Percentiles rank a stretch among this genome's conserved stretches.
phyloP scores from a whole-genome alignment of 345 rosid genomes.

The Limnanthes douglasii region DNA sequence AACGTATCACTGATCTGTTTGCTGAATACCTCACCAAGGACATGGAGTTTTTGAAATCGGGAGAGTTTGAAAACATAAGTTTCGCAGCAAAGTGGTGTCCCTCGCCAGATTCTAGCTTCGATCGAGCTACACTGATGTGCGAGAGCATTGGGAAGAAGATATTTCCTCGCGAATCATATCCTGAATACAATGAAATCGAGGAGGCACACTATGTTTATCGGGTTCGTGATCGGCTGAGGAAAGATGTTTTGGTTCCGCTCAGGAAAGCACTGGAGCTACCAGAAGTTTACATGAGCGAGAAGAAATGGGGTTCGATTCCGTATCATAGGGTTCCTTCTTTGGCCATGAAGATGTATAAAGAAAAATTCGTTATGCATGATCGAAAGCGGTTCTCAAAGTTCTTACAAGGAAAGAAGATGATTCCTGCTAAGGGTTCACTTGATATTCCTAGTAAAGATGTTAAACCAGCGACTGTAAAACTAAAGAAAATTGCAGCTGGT shows the following conservation, averaged over 20 bases:
- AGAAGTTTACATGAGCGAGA: constrained; percentile 17
- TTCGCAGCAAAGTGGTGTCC: constrained; percentile 23
- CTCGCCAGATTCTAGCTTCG: constrained; percentile 15
- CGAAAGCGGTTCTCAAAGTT: constrained; percentile 8
- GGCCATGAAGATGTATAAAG: constrained; percentile 16
- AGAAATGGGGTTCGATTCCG: constrained; percentile 9
- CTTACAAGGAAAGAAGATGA: too few relatives aligned
- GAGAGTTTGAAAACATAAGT: constrained; percentile 6
- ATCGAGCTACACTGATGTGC: constrained; percentile 14
- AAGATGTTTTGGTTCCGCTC: constrained; percentile 15
- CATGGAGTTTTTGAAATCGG: constrained; percentile 8
- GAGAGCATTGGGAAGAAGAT: constrained; percentile 15
- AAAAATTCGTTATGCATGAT: constrained; percentile 8
- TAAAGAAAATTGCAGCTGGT: constrained; percentile 36
- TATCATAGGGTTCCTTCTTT: constrained; percentile 17
- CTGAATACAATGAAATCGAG: constrained; percentile 11
- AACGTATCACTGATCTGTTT: constrained; percentile 9
- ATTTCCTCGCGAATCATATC: constrained; percentile 12
- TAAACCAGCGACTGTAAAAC: too few relatives aligned
- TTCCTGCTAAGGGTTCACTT: too few relatives aligned
- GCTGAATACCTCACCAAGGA: constrained; percentile 13
- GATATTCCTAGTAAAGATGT: too few relatives aligned
- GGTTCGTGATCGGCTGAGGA: constrained; percentile 15
- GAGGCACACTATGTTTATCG: constrained; percentile 15
- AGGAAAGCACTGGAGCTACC: constrained; percentile 12